Evolutionary conservation across 768 basidiomycete genomes (phyloP).

Genomic region (Trametes cingulata): DNA sequence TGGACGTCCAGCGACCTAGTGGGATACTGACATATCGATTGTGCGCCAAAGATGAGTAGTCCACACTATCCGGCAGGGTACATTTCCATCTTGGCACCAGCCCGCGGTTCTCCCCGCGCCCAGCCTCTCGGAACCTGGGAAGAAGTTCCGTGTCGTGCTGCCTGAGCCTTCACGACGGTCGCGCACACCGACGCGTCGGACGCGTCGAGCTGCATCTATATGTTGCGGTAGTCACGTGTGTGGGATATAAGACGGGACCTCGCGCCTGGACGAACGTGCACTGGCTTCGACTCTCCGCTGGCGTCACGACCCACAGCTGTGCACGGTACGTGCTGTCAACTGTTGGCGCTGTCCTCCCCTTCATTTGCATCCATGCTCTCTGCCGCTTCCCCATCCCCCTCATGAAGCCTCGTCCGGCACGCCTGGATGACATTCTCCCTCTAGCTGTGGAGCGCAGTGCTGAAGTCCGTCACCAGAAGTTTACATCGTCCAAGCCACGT

Average conservation of each 20-base stretch:
- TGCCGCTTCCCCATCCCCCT: too few species aligned
- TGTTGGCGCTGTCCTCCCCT: too few species aligned
- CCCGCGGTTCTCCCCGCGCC: background rate
- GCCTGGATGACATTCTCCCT: background rate
- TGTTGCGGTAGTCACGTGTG: background rate
- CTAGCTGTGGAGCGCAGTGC: background rate
- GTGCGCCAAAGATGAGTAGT: too few species aligned
- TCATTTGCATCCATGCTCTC: background rate
- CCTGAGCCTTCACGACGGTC: background rate
- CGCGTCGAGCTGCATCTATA: background rate
- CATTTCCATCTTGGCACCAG: too few species aligned
- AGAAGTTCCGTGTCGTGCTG: background rate
- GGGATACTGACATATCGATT: too few species aligned
- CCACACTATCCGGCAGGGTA: too few species aligned
- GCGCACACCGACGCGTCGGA: background rate
- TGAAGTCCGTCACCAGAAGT: background rate
- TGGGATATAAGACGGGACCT: background rate
- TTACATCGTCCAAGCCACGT: background rate
- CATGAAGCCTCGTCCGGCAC: background rate
- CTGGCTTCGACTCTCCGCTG: background rate
- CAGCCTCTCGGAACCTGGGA: background rate
- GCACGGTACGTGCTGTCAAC: background rate
- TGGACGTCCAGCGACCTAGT: too few species aligned
- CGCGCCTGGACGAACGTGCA: constrained; percentile 1
- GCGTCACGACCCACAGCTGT: background rate